Evolutionary conservation across 108 stramenopile genomes (phyloP), one percentile per base, ranked within the genome.

Genomic region (Phaeodactylum tricornutum): DNA sequence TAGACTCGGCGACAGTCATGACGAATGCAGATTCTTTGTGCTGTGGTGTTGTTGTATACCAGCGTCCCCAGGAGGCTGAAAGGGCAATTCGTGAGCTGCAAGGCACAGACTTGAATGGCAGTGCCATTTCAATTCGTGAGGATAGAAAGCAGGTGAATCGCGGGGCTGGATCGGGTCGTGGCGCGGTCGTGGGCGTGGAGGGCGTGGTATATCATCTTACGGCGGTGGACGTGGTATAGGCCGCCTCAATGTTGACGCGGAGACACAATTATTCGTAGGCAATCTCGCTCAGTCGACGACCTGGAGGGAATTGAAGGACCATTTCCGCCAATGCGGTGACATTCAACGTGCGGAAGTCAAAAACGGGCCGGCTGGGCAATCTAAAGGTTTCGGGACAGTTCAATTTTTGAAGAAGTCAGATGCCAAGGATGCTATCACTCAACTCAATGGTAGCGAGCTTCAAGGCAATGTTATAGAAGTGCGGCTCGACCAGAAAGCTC

Each of bases 31-130:
- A 79, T 5, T 83, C 88, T 43, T 86, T 79, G 41, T 94, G 97
- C 22, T 95, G 91, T 50, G 97, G 90, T 40, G 73, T 96, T 37
- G 97, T 96, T 21, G 72, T 84, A 36, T 98, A 74, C 60, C 87
- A 88, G 60, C 71, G 66, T n/a, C 66, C 90, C 0, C 65, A 76
- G 41, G 94, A 93, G 39, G 97, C 95, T 7, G 67, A 56, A 16
- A 57, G 75, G 16, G 95, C 95, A 36, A 96, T 92, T 49, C 72
- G 70, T 26, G 75, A 83, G 55, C 73, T 96, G 21, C 75, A 89
- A 55, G 71, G 82, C 47, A 55, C 84, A 8, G 69, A 74, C 29
- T 60, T 96, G 27, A 66, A 92, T 27, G 90, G 90, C 14, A 68
- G 89, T 20, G 72, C 70, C 19, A 87, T 96, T 43, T 76, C 78